Base-by-base conservation (phyloP, 306 rosid genomes). In the Cicer pinnatifidum region DNA sequence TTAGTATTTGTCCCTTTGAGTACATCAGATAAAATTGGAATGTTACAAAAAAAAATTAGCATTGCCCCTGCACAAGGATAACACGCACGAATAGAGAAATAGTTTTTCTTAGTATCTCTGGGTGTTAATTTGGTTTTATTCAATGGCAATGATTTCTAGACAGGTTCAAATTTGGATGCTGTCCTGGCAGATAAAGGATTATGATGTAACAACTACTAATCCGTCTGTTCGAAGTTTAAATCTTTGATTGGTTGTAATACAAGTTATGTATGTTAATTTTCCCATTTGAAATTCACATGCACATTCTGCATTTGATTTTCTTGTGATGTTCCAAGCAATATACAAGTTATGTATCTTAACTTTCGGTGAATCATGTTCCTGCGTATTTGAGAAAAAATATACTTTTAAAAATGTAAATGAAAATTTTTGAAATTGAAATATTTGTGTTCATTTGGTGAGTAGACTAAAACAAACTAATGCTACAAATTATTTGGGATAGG, bases 41-140 rank as follows among this genome's bases (percentile, higher is more conserved):
- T 23, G 33, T 2, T 23, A 23, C 33, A 23, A 23, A 23, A 3
- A 3, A 23, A 23, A 3, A 23, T 23, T 23, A 23, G 0, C 33
- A 23, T 23, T 0, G 33, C 33, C 33, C 33, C 33, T 23, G 33
- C 33, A 23, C 33, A 23, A 23, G 33, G 33, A 23, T 23, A 4
- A 23, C 33, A 23, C 0, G 3, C 33, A 23, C 33, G 2, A 23
- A 23, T 2, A 4, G 33, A 23, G 33, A 23, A 23, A 23, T 23
- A 23, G 33, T 43, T 80, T 69, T 69, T 69, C 47, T 35, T 12
- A 52, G 61, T 23, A 23, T 54, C 44, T 38, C 56, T 35, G 1
- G 47, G 16, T 51, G 20, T 11, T 59, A 15, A 43, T 56, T 35
- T 28, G 1, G 11, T 56, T 58, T 52, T 43, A 48, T 72, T 54